A percentile compares a stretch with the other conserved stretches of the same genome.
phyloP scores from a whole-genome alignment of 108 stramenopile genomes.

The Skeletonema marinoi region DNA sequence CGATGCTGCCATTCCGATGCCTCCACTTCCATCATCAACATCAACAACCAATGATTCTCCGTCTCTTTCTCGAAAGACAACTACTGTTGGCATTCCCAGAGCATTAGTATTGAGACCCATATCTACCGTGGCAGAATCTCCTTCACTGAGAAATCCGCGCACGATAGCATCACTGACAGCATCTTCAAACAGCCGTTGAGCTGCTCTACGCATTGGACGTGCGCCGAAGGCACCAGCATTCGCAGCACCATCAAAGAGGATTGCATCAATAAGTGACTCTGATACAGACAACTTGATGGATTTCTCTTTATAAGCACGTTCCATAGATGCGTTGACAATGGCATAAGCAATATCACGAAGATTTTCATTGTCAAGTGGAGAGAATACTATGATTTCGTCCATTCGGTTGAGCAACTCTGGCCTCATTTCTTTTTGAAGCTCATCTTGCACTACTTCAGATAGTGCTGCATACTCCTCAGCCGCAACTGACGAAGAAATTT shows the following conservation, averaged over 20 bases:
- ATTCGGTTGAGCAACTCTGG: slow-evolving; percentile 99
- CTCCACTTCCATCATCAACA: slow-evolving; percentile 61
- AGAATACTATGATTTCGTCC: slow-evolving; percentile 97
- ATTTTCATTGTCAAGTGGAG: slow-evolving; percentile 71
- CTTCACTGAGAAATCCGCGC: slow-evolving; percentile 73
- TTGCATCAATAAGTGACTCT: slow-evolving; percentile 53
- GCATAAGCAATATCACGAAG: slow-evolving; percentile 75
- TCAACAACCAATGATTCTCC: slow-evolving; percentile 39
- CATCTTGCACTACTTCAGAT: slow-evolving; percentile 87
- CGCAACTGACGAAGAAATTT: slow-evolving; percentile 18
- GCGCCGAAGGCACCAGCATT: slow-evolving; percentile 88
- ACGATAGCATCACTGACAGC: slow-evolving; percentile 87
- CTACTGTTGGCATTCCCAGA: slow-evolving; percentile 40
- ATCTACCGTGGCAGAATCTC: slow-evolving; percentile 62
- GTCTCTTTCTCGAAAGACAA: slow-evolving; percentile 45
- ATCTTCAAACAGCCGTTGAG: slow-evolving; percentile 86
- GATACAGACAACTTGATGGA: slow-evolving; percentile 55
- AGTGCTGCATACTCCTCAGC: slow-evolving; percentile 67
- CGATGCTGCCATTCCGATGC: slow-evolving; percentile 40
- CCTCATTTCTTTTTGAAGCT: slow-evolving; percentile 87
- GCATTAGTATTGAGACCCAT: slow-evolving; percentile 27
- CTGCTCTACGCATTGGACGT: slow-evolving; percentile 85
- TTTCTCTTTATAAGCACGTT: slow-evolving; percentile 68
- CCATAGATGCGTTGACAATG: slow-evolving; percentile 60
- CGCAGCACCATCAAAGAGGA: slow-evolving; percentile 68